Evolutionary conservation across 2,329 filamentous ascomycete species (phyloP).

Genomic region (Trichoderma brevicompactum): DNA sequence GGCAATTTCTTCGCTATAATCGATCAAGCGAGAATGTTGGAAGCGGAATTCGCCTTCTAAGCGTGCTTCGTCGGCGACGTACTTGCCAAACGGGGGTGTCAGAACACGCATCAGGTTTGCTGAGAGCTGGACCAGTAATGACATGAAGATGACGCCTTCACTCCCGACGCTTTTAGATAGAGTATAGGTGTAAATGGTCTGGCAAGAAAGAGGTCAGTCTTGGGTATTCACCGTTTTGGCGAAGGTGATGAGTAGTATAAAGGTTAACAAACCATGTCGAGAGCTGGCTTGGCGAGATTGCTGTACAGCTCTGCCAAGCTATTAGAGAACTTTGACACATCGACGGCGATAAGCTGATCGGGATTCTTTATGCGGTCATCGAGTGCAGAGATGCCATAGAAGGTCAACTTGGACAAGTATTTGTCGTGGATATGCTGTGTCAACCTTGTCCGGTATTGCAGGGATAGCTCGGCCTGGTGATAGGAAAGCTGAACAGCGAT

Average conservation of each 20-base stretch:
- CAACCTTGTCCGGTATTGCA: slow-evolving; percentile 89
- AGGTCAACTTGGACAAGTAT: slow-evolving; percentile 96
- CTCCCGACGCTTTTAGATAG: slow-evolving; percentile 94
- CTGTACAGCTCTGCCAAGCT: slow-evolving; percentile 94
- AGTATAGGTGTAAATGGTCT: slow-evolving; percentile 91
- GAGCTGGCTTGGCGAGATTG: slow-evolving; percentile 89
- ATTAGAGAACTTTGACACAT: slow-evolving; percentile 95
- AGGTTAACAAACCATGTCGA: slow-evolving; percentile 74
- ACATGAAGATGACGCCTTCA: slow-evolving; percentile 95
- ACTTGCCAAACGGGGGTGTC: slow-evolving; percentile 95
- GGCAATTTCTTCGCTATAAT: slow-evolving; percentile 94
- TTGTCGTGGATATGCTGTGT: slow-evolving; percentile 96
- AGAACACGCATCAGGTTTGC: slow-evolving; percentile 91
- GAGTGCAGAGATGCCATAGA: slow-evolving; percentile 92
- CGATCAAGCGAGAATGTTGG: slow-evolving; percentile 91
- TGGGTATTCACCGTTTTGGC: neutral
- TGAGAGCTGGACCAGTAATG: slow-evolving; percentile 87
- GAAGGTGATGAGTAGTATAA: neutral
- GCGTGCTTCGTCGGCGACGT: slow-evolving; percentile 92
- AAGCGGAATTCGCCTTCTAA: slow-evolving; percentile 96
- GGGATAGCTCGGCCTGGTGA: slow-evolving; percentile 90
- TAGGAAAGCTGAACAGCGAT: slow-evolving; percentile 72
- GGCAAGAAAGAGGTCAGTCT: slow-evolving; percentile 34
- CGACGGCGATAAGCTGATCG: slow-evolving; percentile 94
- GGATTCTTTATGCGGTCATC: slow-evolving; percentile 99